A percentile compares a stretch with the other conserved stretches of the same genome.
These are phyloP conservation scores for Leishmania braziliensis DNA, from an alignment of 208 protist species.

Conservation along the genomic window DNA sequence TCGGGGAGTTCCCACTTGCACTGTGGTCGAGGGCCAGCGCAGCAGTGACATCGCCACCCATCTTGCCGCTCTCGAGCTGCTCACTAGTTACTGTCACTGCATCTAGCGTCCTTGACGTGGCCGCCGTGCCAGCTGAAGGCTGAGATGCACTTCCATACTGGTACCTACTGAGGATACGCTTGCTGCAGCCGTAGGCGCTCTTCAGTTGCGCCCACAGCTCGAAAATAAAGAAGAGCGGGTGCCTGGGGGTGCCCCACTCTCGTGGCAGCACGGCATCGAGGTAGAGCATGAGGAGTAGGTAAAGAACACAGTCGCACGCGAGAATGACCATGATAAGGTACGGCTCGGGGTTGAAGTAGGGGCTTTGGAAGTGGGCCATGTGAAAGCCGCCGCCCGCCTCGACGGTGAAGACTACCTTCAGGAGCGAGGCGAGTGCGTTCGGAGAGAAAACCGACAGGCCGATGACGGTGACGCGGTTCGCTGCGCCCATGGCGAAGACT, in stretches of 20 bases:
- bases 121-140: constrained; percentile 8
- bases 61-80: constrained; percentile 1
- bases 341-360: constrained; percentile 25
- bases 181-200: background rate
- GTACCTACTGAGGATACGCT: background rate
- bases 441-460: constrained; percentile 60
- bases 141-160: constrained; percentile 11
- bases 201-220: constrained; percentile 27
- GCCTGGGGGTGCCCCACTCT: constrained; percentile 51
- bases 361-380: constrained; percentile 28
- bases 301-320: constrained; percentile 42
- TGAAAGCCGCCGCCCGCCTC: constrained; percentile 48
- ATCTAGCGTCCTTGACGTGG: constrained; percentile 1
- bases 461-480: constrained; percentile 9
- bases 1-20: constrained; percentile 12
- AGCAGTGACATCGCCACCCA: background rate
- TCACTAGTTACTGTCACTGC: background rate
- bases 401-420: constrained; percentile 28
- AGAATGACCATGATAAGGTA: constrained; percentile 33
- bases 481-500: constrained; percentile 38
- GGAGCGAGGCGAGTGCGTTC: constrained; percentile 39
- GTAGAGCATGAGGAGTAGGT: constrained; percentile 62
- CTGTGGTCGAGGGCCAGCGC: constrained; percentile 23
- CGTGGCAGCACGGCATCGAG: constrained; percentile 69
- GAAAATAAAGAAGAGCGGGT: constrained; percentile 71